Base-by-base conservation (phyloP, 495 filamentous ascomycete genomes). In the Rusavskia elegans region DNA sequence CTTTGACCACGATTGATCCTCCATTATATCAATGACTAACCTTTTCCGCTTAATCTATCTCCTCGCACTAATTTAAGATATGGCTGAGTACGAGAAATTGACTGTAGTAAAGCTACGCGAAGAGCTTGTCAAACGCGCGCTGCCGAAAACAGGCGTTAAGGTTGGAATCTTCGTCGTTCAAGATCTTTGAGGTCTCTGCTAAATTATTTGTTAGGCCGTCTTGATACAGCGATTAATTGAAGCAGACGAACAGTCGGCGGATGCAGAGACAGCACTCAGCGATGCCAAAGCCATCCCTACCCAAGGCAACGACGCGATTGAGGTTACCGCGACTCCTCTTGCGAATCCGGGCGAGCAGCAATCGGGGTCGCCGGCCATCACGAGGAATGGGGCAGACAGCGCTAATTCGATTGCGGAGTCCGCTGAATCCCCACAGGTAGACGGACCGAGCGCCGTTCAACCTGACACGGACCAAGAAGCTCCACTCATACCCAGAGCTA, bases 91-190 rank as follows among this genome's bases (percentile, higher is more conserved):
- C 54, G 68, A 67, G 29, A 73, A 71, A 54, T 68, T 65, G 65
- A 77, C 75, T 55, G 74, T 77, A 38, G 64, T 67, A n/a, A 73
- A 76, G 41, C 59, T 77, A 50, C 75, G 74, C 59, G 69, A 71
- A 20, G 72, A 77, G 60, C 64, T 76, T 53, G 73, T 72, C 54
- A 70, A 61, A 49, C 74, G 72, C 51, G 69, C 68, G 45, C 68
- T 77, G 50, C 64, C 73, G 29, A 72, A 72, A 53, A 73, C 74
- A 17, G 72, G 72, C 3, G 62, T 76, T 35, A 66, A 73, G 46
- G 44, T 38, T 13, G 72, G 75, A 40, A 61, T 67, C 21, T 38
- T 59, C 74, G 48, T 73, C 73, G 59, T 67, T 6, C 25, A 70
- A 23, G 71, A 75, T 59, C 64, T 76, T 51, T 71, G 71, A 54